A percentile compares a stretch with the other conserved stretches of the same genome.
These are phyloP conservation scores for Flammula alnicola DNA, from an alignment of 1,284 basidiomycete genomes.

Conservation along the genomic window DNA sequence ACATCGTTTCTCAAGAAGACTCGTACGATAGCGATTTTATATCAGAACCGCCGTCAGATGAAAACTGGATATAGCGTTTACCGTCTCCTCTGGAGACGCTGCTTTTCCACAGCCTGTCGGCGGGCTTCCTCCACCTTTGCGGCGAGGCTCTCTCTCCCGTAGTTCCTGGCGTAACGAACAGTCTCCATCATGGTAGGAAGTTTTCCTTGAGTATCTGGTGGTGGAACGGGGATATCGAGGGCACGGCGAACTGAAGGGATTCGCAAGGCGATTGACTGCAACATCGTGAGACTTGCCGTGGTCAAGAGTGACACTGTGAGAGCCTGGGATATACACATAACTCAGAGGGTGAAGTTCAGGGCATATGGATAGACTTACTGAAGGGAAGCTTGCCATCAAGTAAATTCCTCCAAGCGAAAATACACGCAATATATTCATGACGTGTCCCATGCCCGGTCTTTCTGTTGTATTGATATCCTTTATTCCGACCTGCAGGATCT, in stretches of 20 bases:
- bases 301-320: constrained; percentile 66
- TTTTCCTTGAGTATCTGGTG: constrained; percentile 31
- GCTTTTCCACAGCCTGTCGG: constrained; percentile 15
- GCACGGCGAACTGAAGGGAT: constrained; percentile 47
- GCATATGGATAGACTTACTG: constrained; percentile 41
- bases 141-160: constrained; percentile 28
- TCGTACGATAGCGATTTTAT: too few species aligned
- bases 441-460: constrained; percentile 61
- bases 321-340: constrained; percentile 45
- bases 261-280: constrained; percentile 55
- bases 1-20: too few species aligned
- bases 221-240: constrained; percentile 52
- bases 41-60: background rate
- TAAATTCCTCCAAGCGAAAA: constrained; percentile 62
- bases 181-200: constrained; percentile 34
- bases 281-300: constrained; percentile 44
- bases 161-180: constrained; percentile 22
- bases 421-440: constrained; percentile 75
- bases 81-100: constrained; percentile 12
- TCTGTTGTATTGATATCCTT: constrained; percentile 61
- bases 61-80: background rate
- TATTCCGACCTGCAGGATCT: constrained; percentile 50
- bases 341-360: background rate
- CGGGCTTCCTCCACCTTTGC: constrained; percentile 27
- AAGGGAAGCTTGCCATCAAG: constrained; percentile 65